A percentile compares a stretch with the other conserved stretches of the same genome.
These are phyloP conservation scores for Smallanthus sonchifolius DNA, from an alignment of 129 eudicot species.

Conservation along the genomic window DNA sequence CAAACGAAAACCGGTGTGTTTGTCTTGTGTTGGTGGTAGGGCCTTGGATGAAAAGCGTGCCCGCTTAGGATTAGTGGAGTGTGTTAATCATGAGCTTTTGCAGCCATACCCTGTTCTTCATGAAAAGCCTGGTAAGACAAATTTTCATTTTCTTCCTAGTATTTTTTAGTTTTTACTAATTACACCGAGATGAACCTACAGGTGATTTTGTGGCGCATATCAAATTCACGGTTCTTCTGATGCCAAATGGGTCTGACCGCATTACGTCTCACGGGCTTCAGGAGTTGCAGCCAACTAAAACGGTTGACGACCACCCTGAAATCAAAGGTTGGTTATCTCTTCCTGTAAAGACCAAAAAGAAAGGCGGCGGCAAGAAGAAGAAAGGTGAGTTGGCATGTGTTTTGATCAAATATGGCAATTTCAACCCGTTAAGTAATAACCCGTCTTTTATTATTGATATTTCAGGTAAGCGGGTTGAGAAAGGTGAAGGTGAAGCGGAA, in stretches of 20 bases:
- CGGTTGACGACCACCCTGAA: constrained; percentile 73
- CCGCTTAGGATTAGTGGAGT: constrained; percentile 79
- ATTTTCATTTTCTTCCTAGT: background rate
- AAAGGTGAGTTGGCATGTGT: constrained; percentile 46
- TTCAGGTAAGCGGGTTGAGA: constrained; percentile 24
- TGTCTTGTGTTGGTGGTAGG: constrained; percentile 32
- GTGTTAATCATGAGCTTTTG: constrained; percentile 89
- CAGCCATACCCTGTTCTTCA: constrained; percentile 97
- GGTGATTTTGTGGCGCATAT: constrained; percentile 87
- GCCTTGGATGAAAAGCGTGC: constrained; percentile 91
- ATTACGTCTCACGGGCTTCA: constrained; percentile 69
- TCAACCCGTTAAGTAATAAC: background rate
- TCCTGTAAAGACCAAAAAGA: constrained; percentile 68
- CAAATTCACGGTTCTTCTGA: constrained; percentile 80
- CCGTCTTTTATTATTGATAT: background rate
- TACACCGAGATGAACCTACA: constrained; percentile 19
- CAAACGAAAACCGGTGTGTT: background rate
- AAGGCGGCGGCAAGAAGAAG: constrained; percentile 97
- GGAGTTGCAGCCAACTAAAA: constrained; percentile 76
- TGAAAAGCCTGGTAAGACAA: constrained; percentile 79
- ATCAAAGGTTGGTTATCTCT: constrained; percentile 73
- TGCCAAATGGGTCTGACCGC: constrained; percentile 92
- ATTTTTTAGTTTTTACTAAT: background rate
- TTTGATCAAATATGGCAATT: background rate
- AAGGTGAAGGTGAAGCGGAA: constrained; percentile 21